Base-by-base conservation (phyloP, 148 eudicot species). In the Selenicereus undatus region DNA sequence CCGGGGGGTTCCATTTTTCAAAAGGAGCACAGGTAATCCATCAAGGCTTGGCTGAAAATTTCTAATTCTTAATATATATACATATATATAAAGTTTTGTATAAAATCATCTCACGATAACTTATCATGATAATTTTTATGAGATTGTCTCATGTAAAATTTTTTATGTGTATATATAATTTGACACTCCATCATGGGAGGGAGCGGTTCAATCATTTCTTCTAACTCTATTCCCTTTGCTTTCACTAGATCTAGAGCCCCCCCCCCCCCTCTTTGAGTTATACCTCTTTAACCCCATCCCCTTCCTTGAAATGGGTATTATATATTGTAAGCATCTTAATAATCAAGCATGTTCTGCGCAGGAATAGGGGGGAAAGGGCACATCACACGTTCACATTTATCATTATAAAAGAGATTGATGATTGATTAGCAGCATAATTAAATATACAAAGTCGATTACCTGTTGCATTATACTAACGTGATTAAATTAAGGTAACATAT, bases 301-400 rank as follows among this genome's bases (percentile, higher is more conserved):
- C 2, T 45, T 8, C 45, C 20, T n/a, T 52, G 18, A 11, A 20
- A 80, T 43, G 6, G 76, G n/a, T 45, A 79, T 79, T 0, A 78
- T 32, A 32, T 2, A 32, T 78, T 14, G 51, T 45, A 58, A 48
- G 69, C 65, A 5, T 13, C 48, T 76, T 83, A 36, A 83, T 80
- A 76, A 83, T 72, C 72, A 79, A 45, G 73, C 85, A 79, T 83
- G 85, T 79, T 83, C 72, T 83, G 65, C 50, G 82, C 82, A 75
- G 30, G 27, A 75, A 79, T 75, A 65, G 58, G 76, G 79, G 82
- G 29, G 29, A 78, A 70, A 24, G 56, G 75, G 54, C 26, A 79
- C 62, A 78, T 75, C 81, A 83, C 85, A 83, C 79, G 79, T 79
- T 83, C 72, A 75, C 76, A 35, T 27, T 62, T 62, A 68, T 66